Evolutionary conservation across 139 green algal species (phyloP).

Genomic region (Mesotaenium endlicherianum): DNA sequence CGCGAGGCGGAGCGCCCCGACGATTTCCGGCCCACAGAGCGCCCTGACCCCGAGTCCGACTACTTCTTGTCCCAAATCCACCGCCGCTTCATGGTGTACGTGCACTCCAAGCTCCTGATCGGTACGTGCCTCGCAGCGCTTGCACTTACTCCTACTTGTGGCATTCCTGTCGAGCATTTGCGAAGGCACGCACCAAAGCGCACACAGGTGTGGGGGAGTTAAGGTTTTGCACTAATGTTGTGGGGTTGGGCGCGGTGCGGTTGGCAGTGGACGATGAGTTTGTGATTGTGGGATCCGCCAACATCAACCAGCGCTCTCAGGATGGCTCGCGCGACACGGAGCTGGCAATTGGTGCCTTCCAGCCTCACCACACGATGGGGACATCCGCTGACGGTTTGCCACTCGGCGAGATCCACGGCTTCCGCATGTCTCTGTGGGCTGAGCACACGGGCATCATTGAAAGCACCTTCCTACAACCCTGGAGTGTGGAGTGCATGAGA

Average conservation of each 20-base stretch:
- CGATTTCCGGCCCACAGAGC: neutral
- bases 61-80: neutral
- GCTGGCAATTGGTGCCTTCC: constrained; percentile 58
- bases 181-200: too few relatives aligned
- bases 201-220: too few relatives aligned
- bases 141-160: too few relatives aligned
- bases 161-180: too few relatives aligned
- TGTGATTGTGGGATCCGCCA: constrained; percentile 62
- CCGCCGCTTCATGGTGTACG: constrained; percentile 61
- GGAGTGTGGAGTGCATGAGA: constrained; percentile 11
- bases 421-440: constrained; percentile 56
- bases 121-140: too few relatives aligned
- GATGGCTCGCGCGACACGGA: constrained; percentile 63
- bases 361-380: constrained; percentile 49
- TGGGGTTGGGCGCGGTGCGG: neutral
- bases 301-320: constrained; percentile 58
- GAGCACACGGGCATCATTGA: constrained; percentile 52
- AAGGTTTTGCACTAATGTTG: neutral
- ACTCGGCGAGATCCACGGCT: constrained; percentile 55
- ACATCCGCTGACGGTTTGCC: neutral
- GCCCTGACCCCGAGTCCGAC: neutral
- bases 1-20: neutral
- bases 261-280: constrained; percentile 63
- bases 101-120: constrained; percentile 64
- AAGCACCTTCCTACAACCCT: constrained; percentile 1